Conservation (phyloP, 768 basidiomycete species). For the Hortiboletus flavorubellus region DNA sequence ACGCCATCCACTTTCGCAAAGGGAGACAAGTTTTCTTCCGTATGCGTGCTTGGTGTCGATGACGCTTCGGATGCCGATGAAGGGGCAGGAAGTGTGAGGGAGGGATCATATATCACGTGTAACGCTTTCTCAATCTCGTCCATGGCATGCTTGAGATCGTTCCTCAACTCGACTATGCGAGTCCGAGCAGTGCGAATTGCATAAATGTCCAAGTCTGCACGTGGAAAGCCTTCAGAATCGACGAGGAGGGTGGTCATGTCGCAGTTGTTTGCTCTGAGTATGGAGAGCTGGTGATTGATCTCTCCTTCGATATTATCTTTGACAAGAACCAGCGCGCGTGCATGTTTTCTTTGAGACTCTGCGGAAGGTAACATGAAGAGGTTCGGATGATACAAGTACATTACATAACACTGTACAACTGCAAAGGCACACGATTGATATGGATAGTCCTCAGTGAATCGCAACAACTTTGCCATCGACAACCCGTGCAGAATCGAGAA, state of each 20-base stretch:
- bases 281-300: slow-evolving; percentile 55
- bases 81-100: slow-evolving; percentile 7
- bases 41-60: slow-evolving; percentile 18
- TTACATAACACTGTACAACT: slow-evolving; percentile 10
- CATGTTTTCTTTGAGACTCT: slow-evolving; percentile 50
- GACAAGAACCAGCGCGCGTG: slow-evolving; percentile 58
- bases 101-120: slow-evolving; percentile 62
- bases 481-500: slow-evolving; percentile 47
- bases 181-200: slow-evolving; percentile 73
- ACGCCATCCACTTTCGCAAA: slow-evolving; percentile 85
- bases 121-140: slow-evolving; percentile 65
- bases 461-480: slow-evolving; percentile 54
- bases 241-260: slow-evolving; percentile 74
- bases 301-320: slow-evolving; percentile 75
- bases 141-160: slow-evolving; percentile 68
- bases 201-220: slow-evolving; percentile 81
- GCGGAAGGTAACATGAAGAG: slow-evolving; percentile 39
- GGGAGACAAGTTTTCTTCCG: slow-evolving; percentile 33
- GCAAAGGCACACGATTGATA: neutral
- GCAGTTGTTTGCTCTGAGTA: slow-evolving; percentile 61
- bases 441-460: neutral
- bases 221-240: slow-evolving; percentile 86
- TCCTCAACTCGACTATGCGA: slow-evolving; percentile 75
- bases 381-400: neutral
- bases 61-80: slow-evolving; percentile 10